Percentiles rank a stretch among this genome's conserved stretches.
phyloP scores from a whole-genome alignment of 1,284 basidiomycete genomes.

The Boletus austroedulis region DNA sequence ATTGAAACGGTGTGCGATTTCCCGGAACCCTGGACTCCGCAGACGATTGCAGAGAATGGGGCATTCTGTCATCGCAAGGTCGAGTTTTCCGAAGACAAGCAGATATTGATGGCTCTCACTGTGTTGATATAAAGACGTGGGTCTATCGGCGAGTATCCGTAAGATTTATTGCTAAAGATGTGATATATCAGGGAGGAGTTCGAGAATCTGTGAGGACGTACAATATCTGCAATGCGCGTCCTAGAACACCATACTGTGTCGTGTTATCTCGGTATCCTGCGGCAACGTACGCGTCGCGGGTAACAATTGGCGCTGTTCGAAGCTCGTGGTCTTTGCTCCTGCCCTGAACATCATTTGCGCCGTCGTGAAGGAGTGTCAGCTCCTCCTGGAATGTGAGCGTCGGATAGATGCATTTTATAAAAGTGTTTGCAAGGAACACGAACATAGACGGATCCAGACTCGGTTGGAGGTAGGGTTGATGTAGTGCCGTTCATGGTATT shows the following conservation, averaged over 20 bases:
- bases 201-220: conserved; percentile 25
- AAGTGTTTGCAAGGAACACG: conserved; percentile 3
- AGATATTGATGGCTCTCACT: conserved; percentile 33
- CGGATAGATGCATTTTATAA: neutral
- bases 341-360: conserved; percentile 20
- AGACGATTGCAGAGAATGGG: conserved; percentile 57
- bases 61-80: conserved; percentile 43
- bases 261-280: conserved; percentile 33
- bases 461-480: neutral
- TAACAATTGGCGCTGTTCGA: conserved; percentile 54
- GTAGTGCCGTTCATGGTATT: conserved; percentile 2
- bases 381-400: conserved; percentile 37
- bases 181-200: neutral
- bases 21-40: conserved; percentile 65
- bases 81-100: neutral
- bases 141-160: conserved; percentile 37
- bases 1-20: conserved; percentile 70
- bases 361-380: conserved; percentile 42
- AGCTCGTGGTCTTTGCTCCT: conserved; percentile 41
- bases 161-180: conserved; percentile 31
- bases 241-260: conserved; percentile 59
- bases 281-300: conserved; percentile 47
- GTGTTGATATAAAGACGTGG: conserved; percentile 60
- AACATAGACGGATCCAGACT: conserved; percentile 24
- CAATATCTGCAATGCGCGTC: conserved; percentile 46